phyloP scores from a whole-genome alignment of 345 rosid species.

The Salix dunnii region DNA sequence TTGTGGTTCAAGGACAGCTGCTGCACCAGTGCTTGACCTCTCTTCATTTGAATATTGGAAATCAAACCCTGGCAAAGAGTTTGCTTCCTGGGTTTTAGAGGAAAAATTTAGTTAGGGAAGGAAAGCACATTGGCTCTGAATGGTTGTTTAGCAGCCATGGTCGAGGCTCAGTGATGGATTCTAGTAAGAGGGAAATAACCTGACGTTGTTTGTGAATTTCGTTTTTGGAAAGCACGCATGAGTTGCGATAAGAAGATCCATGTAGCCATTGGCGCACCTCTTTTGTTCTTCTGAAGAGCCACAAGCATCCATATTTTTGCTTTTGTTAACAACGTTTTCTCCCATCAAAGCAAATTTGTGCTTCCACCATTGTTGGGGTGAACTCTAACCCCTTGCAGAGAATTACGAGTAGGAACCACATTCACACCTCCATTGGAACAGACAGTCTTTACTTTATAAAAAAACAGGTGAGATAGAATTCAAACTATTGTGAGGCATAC shows the following conservation, averaged over 20 bases:
- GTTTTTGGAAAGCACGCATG: conserved; percentile 10
- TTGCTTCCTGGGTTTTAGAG: too few relatives aligned
- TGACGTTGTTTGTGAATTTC: neutral
- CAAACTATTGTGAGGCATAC: neutral
- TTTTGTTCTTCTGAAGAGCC: neutral
- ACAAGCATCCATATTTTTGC: conserved; percentile 1
- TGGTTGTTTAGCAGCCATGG: neutral
- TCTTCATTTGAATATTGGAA: too few relatives aligned
- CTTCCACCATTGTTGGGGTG: neutral
- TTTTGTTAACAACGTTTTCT: neutral
- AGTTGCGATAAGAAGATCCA: conserved; percentile 17
- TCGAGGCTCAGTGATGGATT: neutral
- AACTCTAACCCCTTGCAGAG: neutral
- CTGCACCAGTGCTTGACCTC: too few relatives aligned
- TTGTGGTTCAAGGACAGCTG: too few relatives aligned
- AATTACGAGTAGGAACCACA: neutral
- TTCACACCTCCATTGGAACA: neutral
- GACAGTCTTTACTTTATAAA: conserved; percentile 13
- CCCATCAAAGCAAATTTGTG: neutral
- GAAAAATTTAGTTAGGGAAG: too few relatives aligned
- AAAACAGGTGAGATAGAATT: neutral
- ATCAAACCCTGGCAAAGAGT: too few relatives aligned
- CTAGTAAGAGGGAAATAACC: conserved; percentile 17
- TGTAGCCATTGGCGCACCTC: neutral
- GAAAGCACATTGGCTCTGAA: too few relatives aligned